Conservation (phyloP, 805 yeast genomes). For the Middelhovenomyces tepae region DNA sequence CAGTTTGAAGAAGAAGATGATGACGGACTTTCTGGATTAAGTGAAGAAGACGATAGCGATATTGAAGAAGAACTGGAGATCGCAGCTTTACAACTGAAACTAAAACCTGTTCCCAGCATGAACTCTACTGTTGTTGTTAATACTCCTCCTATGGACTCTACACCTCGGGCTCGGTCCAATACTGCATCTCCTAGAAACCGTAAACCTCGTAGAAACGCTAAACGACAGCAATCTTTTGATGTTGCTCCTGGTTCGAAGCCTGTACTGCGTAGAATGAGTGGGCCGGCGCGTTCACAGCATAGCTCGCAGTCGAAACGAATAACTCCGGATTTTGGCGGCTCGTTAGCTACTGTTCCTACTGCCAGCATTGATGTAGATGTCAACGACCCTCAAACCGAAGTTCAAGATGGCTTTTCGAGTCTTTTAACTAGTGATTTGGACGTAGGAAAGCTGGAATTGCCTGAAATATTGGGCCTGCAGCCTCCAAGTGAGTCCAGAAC, state of each 20-base stretch:
- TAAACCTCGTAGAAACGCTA: constrained; percentile 3
- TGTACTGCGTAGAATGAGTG: constrained; percentile 6
- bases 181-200: constrained; percentile 12
- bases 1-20: constrained; percentile 21
- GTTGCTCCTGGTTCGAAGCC: constrained; percentile 3
- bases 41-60: constrained; percentile 33
- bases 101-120: constrained; percentile 12
- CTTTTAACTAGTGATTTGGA: too few relatives aligned
- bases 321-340: constrained; percentile 2
- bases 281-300: constrained; percentile 4
- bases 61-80: constrained; percentile 34
- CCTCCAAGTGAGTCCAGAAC: too few relatives aligned
- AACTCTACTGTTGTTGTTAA: too few relatives aligned
- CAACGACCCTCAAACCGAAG: too few relatives aligned
- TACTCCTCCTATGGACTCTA: constrained; percentile 4
- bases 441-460: too few relatives aligned
- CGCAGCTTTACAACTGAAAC: constrained; percentile 26
- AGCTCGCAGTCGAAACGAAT: not conserved
- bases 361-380: too few relatives aligned
- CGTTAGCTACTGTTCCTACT: too few relatives aligned
- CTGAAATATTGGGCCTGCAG: too few relatives aligned
- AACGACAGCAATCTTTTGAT: constrained; percentile 12
- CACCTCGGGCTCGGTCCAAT: constrained; percentile 9
- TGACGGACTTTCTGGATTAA: constrained; percentile 25
- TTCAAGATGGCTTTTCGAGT: too few relatives aligned